Conservation (phyloP, 164 flowering plant genomes). For the Aristolochia contorta region DNA sequence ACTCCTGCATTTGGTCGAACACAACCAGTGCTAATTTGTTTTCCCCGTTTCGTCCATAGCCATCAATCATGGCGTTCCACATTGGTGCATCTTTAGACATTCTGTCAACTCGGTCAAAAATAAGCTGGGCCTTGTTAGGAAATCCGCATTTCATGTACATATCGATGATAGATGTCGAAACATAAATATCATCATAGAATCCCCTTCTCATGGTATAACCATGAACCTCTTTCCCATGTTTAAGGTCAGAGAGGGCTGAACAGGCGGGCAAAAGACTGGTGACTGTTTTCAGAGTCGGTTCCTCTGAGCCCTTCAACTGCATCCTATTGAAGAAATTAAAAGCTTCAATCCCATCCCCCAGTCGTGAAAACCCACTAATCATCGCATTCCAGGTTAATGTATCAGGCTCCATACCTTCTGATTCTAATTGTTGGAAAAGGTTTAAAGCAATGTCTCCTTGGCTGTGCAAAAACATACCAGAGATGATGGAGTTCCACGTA, state of each 20-base stretch:
- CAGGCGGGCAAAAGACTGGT: constrained; percentile 58
- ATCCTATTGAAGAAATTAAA: constrained; percentile 42
- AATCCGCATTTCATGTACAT: constrained; percentile 76
- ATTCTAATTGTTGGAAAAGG: constrained; percentile 39
- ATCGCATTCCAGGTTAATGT: constrained; percentile 67
- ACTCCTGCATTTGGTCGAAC: constrained; percentile 36
- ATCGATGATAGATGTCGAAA: constrained; percentile 54
- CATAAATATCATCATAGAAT: constrained; percentile 32
- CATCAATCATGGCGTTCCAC: constrained; percentile 80
- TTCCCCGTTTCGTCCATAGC: constrained; percentile 65
- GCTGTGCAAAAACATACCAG: constrained; percentile 50
- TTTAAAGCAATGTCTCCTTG: constrained; percentile 39
- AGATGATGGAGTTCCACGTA: constrained; percentile 70
- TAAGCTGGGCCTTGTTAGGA: constrained; percentile 25
- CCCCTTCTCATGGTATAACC: constrained; percentile 31
- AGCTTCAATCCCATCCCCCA: constrained; percentile 35
- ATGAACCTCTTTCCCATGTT: constrained; percentile 53
- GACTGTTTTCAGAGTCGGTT: constrained; percentile 39
- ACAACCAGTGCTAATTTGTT: constrained; percentile 43
- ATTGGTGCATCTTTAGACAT: constrained; percentile 42
- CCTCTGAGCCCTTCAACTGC: constrained; percentile 27
- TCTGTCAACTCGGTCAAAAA: constrained; percentile 32
- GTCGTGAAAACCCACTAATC: constrained; percentile 51
- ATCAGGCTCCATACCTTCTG: constrained; percentile 51
- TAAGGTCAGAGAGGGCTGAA: constrained; percentile 29